These are phyloP conservation scores for Lactarius sanguifluus DNA, from an alignment of 768 basidiomycete species.

Conservation along the genomic window DNA sequence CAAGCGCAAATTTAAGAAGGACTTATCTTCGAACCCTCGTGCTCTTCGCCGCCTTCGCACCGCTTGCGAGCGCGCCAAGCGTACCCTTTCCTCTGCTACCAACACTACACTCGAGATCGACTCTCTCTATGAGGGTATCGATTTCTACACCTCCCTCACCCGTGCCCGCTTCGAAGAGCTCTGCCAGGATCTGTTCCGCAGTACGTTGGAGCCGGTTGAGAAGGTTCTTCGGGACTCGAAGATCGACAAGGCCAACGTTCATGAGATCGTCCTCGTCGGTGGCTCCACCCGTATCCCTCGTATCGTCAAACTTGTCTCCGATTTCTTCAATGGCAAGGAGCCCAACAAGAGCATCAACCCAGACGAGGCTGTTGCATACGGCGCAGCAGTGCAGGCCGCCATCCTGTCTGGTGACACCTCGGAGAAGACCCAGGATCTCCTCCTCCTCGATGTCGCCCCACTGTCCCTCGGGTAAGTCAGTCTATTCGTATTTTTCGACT, in stretches of 20 bases:
- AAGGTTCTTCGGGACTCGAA: slow-evolving; percentile 97
- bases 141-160: slow-evolving; percentile 97
- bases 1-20: slow-evolving; percentile 98
- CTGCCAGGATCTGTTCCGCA: slow-evolving; percentile 92
- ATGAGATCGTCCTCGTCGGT: slow-evolving; percentile 97
- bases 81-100: slow-evolving; percentile 93
- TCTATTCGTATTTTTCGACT: slow-evolving; percentile 33
- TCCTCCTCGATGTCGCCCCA: slow-evolving; percentile 92
- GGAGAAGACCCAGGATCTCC: slow-evolving; percentile 94
- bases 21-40: slow-evolving; percentile 88
- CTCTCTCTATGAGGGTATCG: slow-evolving; percentile 95
- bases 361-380: slow-evolving; percentile 97
- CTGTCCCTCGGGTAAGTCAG: slow-evolving; percentile 59
- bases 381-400: slow-evolving; percentile 97
- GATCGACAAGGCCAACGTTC: slow-evolving; percentile 93
- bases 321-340: slow-evolving; percentile 99
- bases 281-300: slow-evolving; percentile 98
- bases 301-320: slow-evolving; percentile 95
- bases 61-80: slow-evolving; percentile 98
- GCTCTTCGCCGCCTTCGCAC: slow-evolving; percentile 96
- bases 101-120: slow-evolving; percentile 98
- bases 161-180: slow-evolving; percentile 98
- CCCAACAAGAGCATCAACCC: slow-evolving; percentile 99
- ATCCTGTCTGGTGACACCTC: slow-evolving; percentile 98
- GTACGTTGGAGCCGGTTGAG: slow-evolving; percentile 93